These are phyloP conservation scores for Alternaria consortialis DNA, from an alignment of 2,329 filamentous ascomycete species.

Conservation along the genomic window DNA sequence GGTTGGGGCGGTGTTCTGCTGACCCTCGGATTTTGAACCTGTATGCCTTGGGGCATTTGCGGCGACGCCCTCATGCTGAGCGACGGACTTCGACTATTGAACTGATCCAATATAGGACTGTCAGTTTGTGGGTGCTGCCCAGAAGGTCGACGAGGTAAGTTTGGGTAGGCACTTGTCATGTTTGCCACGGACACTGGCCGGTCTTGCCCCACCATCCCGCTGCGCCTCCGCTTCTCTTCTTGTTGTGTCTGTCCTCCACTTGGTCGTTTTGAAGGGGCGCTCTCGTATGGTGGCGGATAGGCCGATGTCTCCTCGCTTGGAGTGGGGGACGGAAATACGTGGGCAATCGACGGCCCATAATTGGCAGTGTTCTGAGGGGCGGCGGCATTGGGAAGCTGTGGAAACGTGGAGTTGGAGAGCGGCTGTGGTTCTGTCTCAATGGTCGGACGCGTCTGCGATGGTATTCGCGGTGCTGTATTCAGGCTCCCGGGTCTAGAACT, in stretches of 20 bases:
- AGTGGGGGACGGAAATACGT: conserved; percentile 68
- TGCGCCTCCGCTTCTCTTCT: conserved; percentile 1
- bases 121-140: conserved; percentile 9
- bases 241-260: background rate
- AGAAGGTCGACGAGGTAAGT: conserved; percentile 7
- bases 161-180: background rate
- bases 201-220: background rate
- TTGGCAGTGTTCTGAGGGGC: conserved; percentile 7
- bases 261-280: background rate
- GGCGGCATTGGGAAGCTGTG: conserved; percentile 43
- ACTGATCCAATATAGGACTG: conserved; percentile 9
- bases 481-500: background rate
- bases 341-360: conserved; percentile 20
- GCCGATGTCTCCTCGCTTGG: conserved; percentile 64
- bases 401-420: conserved; percentile 47
- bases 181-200: background rate
- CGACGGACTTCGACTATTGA: conserved; percentile 9
- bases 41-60: conserved; percentile 12
- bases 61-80: conserved; percentile 12
- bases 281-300: conserved; percentile 2
- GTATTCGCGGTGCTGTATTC: background rate
- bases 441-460: conserved; percentile 2
- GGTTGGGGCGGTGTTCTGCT: conserved; percentile 12
- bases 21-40: background rate
- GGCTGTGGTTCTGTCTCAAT: conserved; percentile 25